Evolutionary conservation across 2,329 filamentous ascomycete species (phyloP).

Genomic region (Alternaria incomplexa): DNA sequence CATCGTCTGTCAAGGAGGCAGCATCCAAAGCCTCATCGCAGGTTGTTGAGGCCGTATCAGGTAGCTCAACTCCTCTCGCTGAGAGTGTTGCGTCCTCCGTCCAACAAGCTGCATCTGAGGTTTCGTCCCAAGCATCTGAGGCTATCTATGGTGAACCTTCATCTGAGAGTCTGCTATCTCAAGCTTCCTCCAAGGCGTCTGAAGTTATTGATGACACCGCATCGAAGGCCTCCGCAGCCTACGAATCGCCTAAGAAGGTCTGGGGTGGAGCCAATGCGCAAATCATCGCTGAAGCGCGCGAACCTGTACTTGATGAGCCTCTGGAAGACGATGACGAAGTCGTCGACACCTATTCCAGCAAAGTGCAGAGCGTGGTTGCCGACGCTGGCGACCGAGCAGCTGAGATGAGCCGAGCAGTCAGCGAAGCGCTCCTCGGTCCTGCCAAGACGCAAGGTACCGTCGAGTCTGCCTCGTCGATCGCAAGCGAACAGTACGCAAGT

Average conservation of each 20-base stretch:
- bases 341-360: constrained; percentile 56
- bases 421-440: constrained; percentile 59
- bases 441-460: constrained; percentile 55
- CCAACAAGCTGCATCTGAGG: constrained; percentile 44
- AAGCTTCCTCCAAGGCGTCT: constrained; percentile 28
- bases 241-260: constrained; percentile 55
- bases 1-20: constrained; percentile 46
- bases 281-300: constrained; percentile 54
- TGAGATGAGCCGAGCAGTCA: constrained; percentile 62
- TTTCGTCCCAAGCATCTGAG: constrained; percentile 34
- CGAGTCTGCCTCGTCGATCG: constrained; percentile 60
- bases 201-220: constrained; percentile 28
- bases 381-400: constrained; percentile 60
- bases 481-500: constrained; percentile 62
- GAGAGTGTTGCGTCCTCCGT: constrained; percentile 47
- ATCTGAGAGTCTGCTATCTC: constrained; percentile 31
- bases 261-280: constrained; percentile 62
- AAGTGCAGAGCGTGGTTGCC: constrained; percentile 58
- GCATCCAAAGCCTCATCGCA: constrained; percentile 42
- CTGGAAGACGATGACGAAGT: constrained; percentile 55
- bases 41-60: constrained; percentile 37
- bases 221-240: constrained; percentile 30
- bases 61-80: constrained; percentile 33
- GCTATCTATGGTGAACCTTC: constrained; percentile 23
- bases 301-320: constrained; percentile 58